Conservation (phyloP, 1,284 basidiomycete species). For the Malassezia brasiliensis region DNA sequence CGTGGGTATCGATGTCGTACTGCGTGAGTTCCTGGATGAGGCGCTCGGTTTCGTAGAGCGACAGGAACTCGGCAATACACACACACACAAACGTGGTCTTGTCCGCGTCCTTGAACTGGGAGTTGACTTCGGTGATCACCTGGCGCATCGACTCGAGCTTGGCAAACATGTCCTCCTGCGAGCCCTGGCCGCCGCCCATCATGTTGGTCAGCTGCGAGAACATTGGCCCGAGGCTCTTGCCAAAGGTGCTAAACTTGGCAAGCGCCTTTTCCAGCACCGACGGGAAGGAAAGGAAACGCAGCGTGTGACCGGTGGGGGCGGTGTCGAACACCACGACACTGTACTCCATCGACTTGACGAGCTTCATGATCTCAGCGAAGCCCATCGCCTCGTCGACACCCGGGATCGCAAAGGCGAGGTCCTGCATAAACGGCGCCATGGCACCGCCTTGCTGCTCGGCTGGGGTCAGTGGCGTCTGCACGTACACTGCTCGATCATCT, state of each 20-base stretch:
- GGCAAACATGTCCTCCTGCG: slow-evolving; percentile 74
- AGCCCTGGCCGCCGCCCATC: slow-evolving; percentile 62
- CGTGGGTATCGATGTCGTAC: slow-evolving; percentile 97
- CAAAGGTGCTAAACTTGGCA: slow-evolving; percentile 81
- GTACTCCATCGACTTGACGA: slow-evolving; percentile 99
- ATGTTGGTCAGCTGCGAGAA: slow-evolving; percentile 66
- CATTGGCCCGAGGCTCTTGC: slow-evolving; percentile 92
- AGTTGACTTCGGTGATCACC: slow-evolving; percentile 96
- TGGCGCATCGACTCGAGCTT: slow-evolving; percentile 94
- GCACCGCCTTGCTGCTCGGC: slow-evolving; percentile 70
- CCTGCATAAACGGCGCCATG: slow-evolving; percentile 99
- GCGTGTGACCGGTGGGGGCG: slow-evolving; percentile 92
- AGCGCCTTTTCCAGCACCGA: slow-evolving; percentile 93
- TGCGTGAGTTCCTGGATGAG: slow-evolving; percentile 88
- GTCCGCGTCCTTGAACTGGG: slow-evolving; percentile 98
- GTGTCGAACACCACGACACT: slow-evolving; percentile 99
- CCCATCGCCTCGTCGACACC: slow-evolving; percentile 99
- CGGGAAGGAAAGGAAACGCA: slow-evolving; percentile 96
- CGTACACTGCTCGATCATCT: slow-evolving; percentile 95
- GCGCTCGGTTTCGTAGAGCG: slow-evolving; percentile 94
- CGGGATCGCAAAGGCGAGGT: slow-evolving; percentile 95
- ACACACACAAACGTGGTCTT: slow-evolving; percentile 92
- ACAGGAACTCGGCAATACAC: slow-evolving; percentile 95
- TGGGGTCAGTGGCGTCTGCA: slow-evolving; percentile 44
- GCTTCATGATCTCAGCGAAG: slow-evolving; percentile 99